Base-by-base conservation (phyloP, 2,329 filamentous ascomycete genomes). In the Diaporthe sp. region DNA sequence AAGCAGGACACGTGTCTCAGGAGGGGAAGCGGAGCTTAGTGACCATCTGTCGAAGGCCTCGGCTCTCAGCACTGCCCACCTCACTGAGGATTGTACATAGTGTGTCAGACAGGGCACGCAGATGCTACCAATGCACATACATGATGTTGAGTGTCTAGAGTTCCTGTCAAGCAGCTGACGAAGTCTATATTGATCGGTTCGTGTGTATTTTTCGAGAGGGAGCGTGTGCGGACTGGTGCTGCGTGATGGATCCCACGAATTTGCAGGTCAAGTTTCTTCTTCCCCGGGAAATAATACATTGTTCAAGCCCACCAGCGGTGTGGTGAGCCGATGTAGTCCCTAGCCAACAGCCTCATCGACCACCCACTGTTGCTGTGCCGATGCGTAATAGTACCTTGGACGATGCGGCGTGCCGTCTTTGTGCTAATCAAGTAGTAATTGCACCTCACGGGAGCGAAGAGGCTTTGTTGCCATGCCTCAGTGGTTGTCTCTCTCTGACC, bases 401-500 rank as follows among this genome's bases (percentile, higher is more conserved):
- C 28, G 15, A 20, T 5, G 13, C 17, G 25, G 53, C 2, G n/a
- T 34, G 53, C 15, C 20, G 22, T 42, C 0, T 31, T 65, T 65
- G 34, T 65, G 34, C 65, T 70, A 2, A 34, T 20, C 7, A 31
- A 22, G 44, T 6, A 47, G 7, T 22, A 8, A 22, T 34, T 34
- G 28, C 28, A 20, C 12, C 12, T 17, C 13, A 57, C 8, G 25
- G 53, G 53, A 57, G 17, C 51, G 25, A 10, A 15, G 44, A 47
- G 20, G 5, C 4, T 37, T 22, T 3, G 4, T 20, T 22, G 12
- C 4, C 5, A 7, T 37, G 25, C 6, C 49, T 76, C 63, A 88
- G 57, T 86, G 77, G 71, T 84, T 79, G 71, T 84, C 80, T 63
- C 86, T 83, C 80, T 85, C 82, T 12, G 82, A 78, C 85, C 86